A percentile compares a stretch with the other conserved stretches of the same genome.
Evolutionary conservation across 2,329 filamentous ascomycete genomes (phyloP).

Genomic region (Aspergillus sp.): DNA sequence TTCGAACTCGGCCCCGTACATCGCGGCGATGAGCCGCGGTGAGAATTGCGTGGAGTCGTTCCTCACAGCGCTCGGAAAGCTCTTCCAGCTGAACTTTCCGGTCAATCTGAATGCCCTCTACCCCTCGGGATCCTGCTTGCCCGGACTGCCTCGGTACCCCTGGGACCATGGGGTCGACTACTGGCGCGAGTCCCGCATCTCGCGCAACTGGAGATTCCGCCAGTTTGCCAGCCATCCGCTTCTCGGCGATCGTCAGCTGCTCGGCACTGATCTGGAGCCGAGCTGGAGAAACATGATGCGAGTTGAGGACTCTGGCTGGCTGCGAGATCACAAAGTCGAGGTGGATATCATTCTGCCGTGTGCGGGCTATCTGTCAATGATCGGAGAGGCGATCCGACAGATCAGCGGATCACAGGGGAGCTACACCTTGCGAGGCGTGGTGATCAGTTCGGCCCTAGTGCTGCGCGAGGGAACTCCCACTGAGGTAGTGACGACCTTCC

Average conservation of each 20-base stretch:
- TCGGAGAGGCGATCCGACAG: constrained; percentile 25
- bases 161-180: not conserved
- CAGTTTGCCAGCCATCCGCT: not conserved
- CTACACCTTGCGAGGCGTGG: constrained; percentile 20
- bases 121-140: not conserved
- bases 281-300: constrained; percentile 32
- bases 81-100: not conserved
- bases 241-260: not conserved
- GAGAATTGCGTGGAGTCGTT: not conserved
- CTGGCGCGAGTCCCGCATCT: not conserved
- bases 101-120: not conserved
- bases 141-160: not conserved
- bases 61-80: not conserved
- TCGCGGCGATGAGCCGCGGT: not conserved
- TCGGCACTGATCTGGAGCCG: constrained; percentile 18
- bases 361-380: constrained; percentile 27
- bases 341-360: constrained; percentile 35
- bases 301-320: constrained; percentile 32
- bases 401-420: not conserved
- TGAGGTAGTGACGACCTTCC: constrained; percentile 25
- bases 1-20: not conserved
- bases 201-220: not conserved
- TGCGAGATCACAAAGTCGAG: constrained; percentile 34
- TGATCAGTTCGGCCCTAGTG: constrained; percentile 23
- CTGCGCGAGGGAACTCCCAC: constrained; percentile 18